Evolutionary conservation across 345 rosid species (phyloP), one percentile per base, ranked within the genome.

Genomic region (Jatropha curcas): DNA sequence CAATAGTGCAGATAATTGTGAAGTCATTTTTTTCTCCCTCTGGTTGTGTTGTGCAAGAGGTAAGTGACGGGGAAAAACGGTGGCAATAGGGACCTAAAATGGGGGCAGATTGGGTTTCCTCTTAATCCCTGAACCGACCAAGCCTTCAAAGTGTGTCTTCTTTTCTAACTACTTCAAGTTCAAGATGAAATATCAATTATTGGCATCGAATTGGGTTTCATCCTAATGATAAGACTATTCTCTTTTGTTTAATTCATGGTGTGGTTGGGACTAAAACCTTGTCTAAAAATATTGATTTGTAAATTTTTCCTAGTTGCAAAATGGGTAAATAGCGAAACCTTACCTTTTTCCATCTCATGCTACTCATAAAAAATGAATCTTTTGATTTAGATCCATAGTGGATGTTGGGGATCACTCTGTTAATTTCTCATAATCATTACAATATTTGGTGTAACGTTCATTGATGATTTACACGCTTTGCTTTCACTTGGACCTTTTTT

Each of bases 51-150:
- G 20, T 59, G 63, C 7, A 59, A 7, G 63, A 59, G 13, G 13
- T 2, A 1, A 8, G 2, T 27, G 37, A 7, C 37, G 10, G 28
- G 63, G 63, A 59, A 12, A n/a, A 31, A 34, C 10, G 17, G 14
- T 63, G 3, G 51, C 51, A 10, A 16, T n/a, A 39, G 51, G 51
- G 67, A 20, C 67, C 67, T 63, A 63, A 39, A 63, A n/a, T n/a
- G 16, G 22, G 46, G 31, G 67, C 0, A 4, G n/a, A 31, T 17
- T 63, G n/a, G n/a, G 1, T 39, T 63, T 63, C 51, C 50, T 63
- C 30, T 63, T 7, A 28, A 20, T 16, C 27, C 37, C 22, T 9
- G 14, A 7, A 58, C 37, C 37, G 11, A 3, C 45, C 13, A 58
- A 28, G 7, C 33, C 33, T 4, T 28, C 3, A 1, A 1, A 58